phyloP scores from a whole-genome alignment of 768 basidiomycete species.

The Neoboletus magnificus region DNA sequence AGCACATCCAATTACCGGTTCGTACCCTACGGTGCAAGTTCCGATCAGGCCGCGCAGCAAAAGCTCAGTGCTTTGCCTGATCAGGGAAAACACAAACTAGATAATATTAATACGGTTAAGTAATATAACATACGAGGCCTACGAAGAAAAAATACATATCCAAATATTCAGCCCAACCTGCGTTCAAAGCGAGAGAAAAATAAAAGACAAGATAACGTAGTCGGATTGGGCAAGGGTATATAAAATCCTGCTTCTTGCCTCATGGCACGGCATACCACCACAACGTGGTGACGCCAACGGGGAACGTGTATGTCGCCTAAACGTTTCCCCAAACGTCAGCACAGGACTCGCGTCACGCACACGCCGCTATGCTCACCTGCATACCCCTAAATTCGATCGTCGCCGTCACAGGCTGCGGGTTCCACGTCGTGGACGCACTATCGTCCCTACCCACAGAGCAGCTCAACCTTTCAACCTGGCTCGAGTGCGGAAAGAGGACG shows the following conservation, averaged over 20 bases:
- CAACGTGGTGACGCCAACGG: constrained; percentile 64
- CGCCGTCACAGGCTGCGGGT: constrained; percentile 49
- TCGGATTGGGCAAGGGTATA: neutral
- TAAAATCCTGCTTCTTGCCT: neutral
- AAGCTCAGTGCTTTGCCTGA: no score
- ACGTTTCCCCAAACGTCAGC: neutral
- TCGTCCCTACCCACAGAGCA: constrained; percentile 39
- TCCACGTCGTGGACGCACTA: constrained; percentile 46
- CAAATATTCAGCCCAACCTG: neutral
- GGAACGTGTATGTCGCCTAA: constrained; percentile 71
- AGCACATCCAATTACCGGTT: no score
- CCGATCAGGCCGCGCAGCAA: neutral
- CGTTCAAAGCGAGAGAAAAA: neutral
- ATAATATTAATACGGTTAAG: neutral
- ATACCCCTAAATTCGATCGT: constrained; percentile 64
- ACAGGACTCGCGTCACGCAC: neutral
- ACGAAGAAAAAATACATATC: neutral
- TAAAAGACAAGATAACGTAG: neutral
- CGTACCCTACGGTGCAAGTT: no score
- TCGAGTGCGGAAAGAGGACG: constrained; percentile 8
- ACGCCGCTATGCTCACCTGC: constrained; percentile 41
- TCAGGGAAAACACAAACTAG: no score
- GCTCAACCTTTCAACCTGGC: neutral
- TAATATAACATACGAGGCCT: neutral
- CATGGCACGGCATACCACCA: constrained; percentile 43